Conservation (phyloP, 2,329 filamentous ascomycete species). For the Ophiostoma ips region DNA sequence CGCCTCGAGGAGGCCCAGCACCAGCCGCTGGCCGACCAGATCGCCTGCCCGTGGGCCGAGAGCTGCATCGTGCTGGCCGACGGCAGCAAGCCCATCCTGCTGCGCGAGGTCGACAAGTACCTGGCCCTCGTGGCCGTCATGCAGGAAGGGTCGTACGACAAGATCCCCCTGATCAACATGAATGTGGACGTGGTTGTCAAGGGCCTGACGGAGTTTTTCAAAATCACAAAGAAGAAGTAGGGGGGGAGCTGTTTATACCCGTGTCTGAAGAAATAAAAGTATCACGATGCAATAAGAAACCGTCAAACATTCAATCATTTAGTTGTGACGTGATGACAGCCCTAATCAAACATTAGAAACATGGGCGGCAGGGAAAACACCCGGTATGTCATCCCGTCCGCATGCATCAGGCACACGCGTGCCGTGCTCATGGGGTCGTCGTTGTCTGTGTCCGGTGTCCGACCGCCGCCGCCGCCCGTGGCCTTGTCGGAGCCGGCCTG, state of each 20-base stretch:
- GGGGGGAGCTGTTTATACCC: background rate
- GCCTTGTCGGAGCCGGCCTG: background rate
- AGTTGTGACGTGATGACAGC: too few species aligned
- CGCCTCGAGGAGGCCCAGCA: conserved; percentile 47
- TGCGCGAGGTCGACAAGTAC: conserved; percentile 59
- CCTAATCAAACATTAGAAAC: conserved; percentile 5
- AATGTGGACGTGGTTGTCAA: conserved; percentile 73
- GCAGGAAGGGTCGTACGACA: conserved; percentile 72
- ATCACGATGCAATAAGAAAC: too few species aligned
- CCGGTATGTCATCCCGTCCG: conserved; percentile 32
- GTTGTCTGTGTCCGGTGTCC: background rate
- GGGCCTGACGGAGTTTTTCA: conserved; percentile 66
- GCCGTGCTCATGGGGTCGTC: conserved; percentile 23
- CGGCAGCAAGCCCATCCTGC: conserved; percentile 48
- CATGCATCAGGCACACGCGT: conserved; percentile 36
- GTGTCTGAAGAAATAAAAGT: too few species aligned
- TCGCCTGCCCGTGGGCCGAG: conserved; percentile 51
- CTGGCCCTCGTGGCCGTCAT: conserved; percentile 74
- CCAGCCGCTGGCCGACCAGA: conserved; percentile 49
- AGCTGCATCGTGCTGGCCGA: conserved; percentile 55
- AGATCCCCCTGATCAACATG: conserved; percentile 75
- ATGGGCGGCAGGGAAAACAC: conserved; percentile 30
- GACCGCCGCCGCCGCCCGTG: too few species aligned
- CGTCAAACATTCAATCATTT: too few species aligned
- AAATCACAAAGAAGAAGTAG: conserved; percentile 44